Percentiles rank a stretch among this genome's conserved stretches.
Evolutionary conservation across 768 basidiomycete genomes (phyloP).

Genomic region (Hortiboletus campestris): DNA sequence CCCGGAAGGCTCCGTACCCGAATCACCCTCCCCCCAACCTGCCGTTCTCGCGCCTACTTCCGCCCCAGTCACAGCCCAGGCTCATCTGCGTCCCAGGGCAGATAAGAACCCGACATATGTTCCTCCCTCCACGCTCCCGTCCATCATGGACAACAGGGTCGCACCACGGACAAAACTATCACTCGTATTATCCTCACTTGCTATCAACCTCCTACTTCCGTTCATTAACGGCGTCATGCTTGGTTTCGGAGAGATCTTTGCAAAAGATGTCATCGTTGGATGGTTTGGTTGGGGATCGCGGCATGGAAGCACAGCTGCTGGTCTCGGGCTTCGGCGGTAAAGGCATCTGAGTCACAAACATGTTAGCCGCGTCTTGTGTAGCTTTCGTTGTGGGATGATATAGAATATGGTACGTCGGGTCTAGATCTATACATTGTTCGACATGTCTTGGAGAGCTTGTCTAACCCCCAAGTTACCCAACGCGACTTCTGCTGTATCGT

Average conservation of each 20-base stretch:
- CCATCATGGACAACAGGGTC: slow-evolving; percentile 68
- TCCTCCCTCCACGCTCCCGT: slow-evolving; percentile 53
- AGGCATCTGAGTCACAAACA: background rate
- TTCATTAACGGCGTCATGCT: slow-evolving; percentile 96
- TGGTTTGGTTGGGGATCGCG: slow-evolving; percentile 45
- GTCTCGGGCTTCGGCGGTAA: slow-evolving; percentile 28
- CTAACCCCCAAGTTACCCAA: slow-evolving; percentile 59
- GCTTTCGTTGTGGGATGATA: background rate
- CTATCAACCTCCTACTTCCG: slow-evolving; percentile 82
- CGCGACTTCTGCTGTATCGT: slow-evolving; percentile 49
- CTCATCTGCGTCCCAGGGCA: slow-evolving; percentile 22
- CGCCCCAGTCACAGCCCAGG: slow-evolving; percentile 1
- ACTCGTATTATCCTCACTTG: slow-evolving; percentile 69
- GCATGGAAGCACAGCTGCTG: slow-evolving; percentile 22
- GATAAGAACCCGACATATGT: slow-evolving; percentile 26
- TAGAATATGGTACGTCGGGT: background rate
- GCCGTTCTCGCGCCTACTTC: slow-evolving; percentile 17
- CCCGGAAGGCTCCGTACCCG: slow-evolving; percentile 58
- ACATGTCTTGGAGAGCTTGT: slow-evolving; percentile 57
- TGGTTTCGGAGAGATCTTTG: slow-evolving; percentile 94
- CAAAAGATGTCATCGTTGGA: slow-evolving; percentile 65
- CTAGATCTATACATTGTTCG: slow-evolving; percentile 33
- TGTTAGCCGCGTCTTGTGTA: background rate
- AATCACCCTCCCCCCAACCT: slow-evolving; percentile 38
- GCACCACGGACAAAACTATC: slow-evolving; percentile 64